These are phyloP conservation scores for Hirschioporus abietinus DNA, from an alignment of 768 basidiomycete genomes.

Conservation along the genomic window DNA sequence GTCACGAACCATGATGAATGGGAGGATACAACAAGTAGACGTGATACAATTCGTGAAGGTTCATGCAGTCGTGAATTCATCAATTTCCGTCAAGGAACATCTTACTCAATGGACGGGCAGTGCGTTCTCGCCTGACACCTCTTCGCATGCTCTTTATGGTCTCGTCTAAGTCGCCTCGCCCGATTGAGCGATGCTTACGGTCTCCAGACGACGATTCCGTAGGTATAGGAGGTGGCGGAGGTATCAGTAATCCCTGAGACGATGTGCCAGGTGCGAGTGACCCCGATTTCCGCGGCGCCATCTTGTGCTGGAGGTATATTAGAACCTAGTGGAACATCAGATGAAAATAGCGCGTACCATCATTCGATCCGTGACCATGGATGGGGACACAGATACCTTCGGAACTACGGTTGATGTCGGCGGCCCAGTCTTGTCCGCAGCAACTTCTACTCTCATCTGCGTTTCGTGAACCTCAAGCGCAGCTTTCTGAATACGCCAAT, in stretches of 20 bases:
- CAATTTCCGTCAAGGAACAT: conserved; percentile 67
- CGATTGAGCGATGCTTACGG: conserved; percentile 48
- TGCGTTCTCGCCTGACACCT: conserved; percentile 51
- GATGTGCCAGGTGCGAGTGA: conserved; percentile 12
- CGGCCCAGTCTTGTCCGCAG: conserved; percentile 31
- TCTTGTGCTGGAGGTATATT: neutral
- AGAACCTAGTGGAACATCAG: conserved; percentile 2
- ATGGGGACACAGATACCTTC: conserved; percentile 12
- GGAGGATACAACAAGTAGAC: neutral
- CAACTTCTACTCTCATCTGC: conserved; percentile 22
- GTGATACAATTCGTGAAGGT: neutral
- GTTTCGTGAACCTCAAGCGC: conserved; percentile 51
- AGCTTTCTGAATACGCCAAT: conserved; percentile 49
- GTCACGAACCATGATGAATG: no score
- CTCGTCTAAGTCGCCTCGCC: conserved; percentile 77
- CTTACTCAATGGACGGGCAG: conserved; percentile 60
- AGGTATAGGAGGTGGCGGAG: conserved; percentile 22
- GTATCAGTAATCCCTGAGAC: conserved; percentile 7
- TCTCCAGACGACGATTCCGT: conserved; percentile 37
- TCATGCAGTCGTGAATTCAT: neutral
- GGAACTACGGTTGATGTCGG: conserved; percentile 21
- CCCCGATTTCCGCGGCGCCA: conserved; percentile 13
- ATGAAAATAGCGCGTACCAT: neutral
- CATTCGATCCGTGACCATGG: neutral
- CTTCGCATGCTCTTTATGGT: conserved; percentile 77